Percentiles rank a stretch among this genome's conserved stretches.
Evolutionary conservation across 148 eudicot species (phyloP).

Genomic region (Mesembryanthemum crystallinum): DNA sequence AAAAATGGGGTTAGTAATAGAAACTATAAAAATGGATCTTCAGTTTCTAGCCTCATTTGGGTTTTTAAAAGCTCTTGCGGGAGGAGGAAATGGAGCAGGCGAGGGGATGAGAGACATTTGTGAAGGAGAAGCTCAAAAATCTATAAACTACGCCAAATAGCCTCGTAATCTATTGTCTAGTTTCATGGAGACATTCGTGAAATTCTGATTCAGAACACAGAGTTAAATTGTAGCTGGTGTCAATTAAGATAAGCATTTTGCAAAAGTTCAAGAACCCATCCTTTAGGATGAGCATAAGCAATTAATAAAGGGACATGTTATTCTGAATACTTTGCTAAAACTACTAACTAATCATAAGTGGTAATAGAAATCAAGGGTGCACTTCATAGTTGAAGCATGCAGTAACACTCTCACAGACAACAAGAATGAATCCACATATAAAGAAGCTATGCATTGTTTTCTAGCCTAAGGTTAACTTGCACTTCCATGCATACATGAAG

Average conservation of each 20-base stretch:
- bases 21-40: too few relatives aligned
- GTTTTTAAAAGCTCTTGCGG: too few relatives aligned
- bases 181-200: not conserved
- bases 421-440: not conserved
- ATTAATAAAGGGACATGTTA: not conserved
- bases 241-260: slow-evolving; percentile 1
- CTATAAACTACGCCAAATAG: too few relatives aligned
- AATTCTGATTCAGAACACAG: not conserved
- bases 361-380: not conserved
- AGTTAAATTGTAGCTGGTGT: not conserved
- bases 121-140: too few relatives aligned
- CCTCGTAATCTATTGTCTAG: not conserved
- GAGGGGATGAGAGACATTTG: too few relatives aligned
- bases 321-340: not conserved
- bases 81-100: too few relatives aligned
- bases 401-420: not conserved
- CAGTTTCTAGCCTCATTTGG: too few relatives aligned
- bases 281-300: not conserved
- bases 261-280: not conserved
- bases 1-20: too few relatives aligned
- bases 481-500: not conserved
- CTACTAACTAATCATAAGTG: not conserved
- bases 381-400: not conserved
- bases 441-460: not conserved
- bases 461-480: not conserved